Base-by-base conservation (phyloP, 2,329 filamentous ascomycete genomes). In the Sarocladiaceae sp. region DNA sequence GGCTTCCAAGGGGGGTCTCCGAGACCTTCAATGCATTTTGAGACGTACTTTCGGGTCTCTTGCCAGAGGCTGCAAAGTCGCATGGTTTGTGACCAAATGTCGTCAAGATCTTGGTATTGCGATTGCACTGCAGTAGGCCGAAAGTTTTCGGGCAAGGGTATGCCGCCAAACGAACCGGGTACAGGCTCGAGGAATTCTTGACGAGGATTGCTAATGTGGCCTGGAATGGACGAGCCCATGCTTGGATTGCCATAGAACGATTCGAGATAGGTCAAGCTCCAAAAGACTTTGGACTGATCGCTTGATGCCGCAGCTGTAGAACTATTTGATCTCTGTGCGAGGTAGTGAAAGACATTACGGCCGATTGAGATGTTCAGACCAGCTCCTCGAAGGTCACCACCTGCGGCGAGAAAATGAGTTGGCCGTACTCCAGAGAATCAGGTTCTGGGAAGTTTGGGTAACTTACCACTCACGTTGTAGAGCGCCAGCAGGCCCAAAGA, bases 1-100 rank as follows among this genome's bases (percentile, higher is more conserved):
- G 31, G 27, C 16, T 33, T 15, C 41, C 41, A 44, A 1, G 41
- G 41, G 3, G 29, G 15, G 7, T 44, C 41, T 4, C 12, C 21
- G n/a, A 26, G 31, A 10, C 41, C 41, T 34, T 33, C 26, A 10
- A 44, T 44, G 29, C 41, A 44, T 33, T 33, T 33, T 6, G 29
- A 44, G 20, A 44, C 31, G 29, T 33, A 44, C 20, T 12, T 26
- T 27, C 41, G 27, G 20, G 31, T 32, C 3, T 44, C 12, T 9
- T 23, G 26, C 41, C 41, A 44, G 1, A 44, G 20, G 16, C 26
- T 44, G 41, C 41, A 29, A 15, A 44, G 18, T 1, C 41, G n/a
- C 20, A 33, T 13, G n/a, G 15, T 19, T 7, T 44, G 24, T 7
- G 41, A 32, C 41, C 41, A 44, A 11, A 33, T 32, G 18, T 33